phyloP scores from a whole-genome alignment of 1,284 basidiomycete species.

The Xerocomus nothofagi region DNA sequence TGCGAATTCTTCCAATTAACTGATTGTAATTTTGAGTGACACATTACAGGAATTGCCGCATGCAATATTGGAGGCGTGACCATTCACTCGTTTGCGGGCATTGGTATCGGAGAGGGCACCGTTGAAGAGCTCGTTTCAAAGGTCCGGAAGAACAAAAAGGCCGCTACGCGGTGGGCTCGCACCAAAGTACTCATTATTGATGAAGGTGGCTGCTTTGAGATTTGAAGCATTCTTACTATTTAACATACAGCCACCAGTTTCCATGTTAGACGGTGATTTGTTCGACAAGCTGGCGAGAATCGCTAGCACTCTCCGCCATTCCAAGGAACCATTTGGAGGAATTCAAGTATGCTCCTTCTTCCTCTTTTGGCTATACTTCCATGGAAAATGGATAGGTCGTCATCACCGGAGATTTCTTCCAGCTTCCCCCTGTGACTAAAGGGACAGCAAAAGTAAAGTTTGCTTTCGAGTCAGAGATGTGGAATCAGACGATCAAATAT shows the following conservation, averaged over 20 bases:
- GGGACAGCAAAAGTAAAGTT: conserved; percentile 52
- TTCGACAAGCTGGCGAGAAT: conserved; percentile 84
- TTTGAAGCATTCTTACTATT: neutral
- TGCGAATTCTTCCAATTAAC: neutral
- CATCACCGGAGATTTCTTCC: conserved; percentile 90
- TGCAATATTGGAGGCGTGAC: conserved; percentile 91
- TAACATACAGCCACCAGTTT: conserved; percentile 56
- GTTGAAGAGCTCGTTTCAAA: conserved; percentile 58
- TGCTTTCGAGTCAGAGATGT: conserved; percentile 82
- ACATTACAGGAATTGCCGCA: conserved; percentile 73
- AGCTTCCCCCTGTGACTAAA: conserved; percentile 85
- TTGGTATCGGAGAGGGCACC: conserved; percentile 75
- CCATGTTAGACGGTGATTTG: conserved; percentile 88
- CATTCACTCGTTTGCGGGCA: conserved; percentile 88
- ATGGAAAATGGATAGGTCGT: conserved; percentile 53
- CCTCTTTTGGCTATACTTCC: neutral
- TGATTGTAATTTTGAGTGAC: conserved; percentile 2
- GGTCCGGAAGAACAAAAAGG: conserved; percentile 67
- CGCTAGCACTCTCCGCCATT: conserved; percentile 61
- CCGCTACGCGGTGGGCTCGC: conserved; percentile 69
- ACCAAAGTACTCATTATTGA: conserved; percentile 87
- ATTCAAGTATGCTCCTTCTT: conserved; percentile 63
- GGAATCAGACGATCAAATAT: conserved; percentile 59
- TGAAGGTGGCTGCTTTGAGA: conserved; percentile 60
- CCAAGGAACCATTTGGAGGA: conserved; percentile 76